Evolutionary conservation across 495 filamentous ascomycete genomes (phyloP).

Genomic region (Penicillium ochrochloron): DNA sequence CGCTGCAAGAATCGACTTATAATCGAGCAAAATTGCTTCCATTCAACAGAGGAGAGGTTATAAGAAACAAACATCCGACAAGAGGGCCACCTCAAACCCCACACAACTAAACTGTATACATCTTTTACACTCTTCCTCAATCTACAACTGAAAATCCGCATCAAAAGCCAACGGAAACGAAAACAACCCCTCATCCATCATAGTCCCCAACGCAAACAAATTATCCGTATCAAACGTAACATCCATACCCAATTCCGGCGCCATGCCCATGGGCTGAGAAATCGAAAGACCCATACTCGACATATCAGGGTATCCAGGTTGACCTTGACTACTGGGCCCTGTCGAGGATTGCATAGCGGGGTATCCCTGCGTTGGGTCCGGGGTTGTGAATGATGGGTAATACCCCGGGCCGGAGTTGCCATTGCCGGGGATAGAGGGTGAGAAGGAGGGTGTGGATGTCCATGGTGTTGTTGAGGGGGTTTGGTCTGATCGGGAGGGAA

Average conservation of each 20-base stretch:
- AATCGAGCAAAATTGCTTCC: background rate
- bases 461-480: constrained; percentile 14
- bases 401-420: constrained; percentile 16
- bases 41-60: background rate
- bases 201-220: constrained; percentile 39
- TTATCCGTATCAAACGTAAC: constrained; percentile 35
- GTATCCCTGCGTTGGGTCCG: constrained; percentile 17
- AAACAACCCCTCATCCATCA: constrained; percentile 46
- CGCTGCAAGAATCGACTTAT: too few relatives aligned
- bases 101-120: background rate
- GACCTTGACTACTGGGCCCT: background rate
- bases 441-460: constrained; percentile 18
- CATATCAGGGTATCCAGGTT: constrained; percentile 21
- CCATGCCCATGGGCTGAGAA: constrained; percentile 28
- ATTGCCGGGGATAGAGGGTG: constrained; percentile 4
- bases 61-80: background rate
- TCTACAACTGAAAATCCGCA: constrained; percentile 26
- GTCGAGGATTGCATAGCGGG: constrained; percentile 1
- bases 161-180: constrained; percentile 41
- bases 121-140: background rate
- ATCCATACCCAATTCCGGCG: constrained; percentile 36
- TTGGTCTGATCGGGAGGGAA: constrained; percentile 2
- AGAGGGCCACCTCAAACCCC: background rate
- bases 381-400: constrained; percentile 23
- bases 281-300: constrained; percentile 20